Conservation (phyloP, 2,329 filamentous ascomycete species). For the Talaromyces sp. region DNA sequence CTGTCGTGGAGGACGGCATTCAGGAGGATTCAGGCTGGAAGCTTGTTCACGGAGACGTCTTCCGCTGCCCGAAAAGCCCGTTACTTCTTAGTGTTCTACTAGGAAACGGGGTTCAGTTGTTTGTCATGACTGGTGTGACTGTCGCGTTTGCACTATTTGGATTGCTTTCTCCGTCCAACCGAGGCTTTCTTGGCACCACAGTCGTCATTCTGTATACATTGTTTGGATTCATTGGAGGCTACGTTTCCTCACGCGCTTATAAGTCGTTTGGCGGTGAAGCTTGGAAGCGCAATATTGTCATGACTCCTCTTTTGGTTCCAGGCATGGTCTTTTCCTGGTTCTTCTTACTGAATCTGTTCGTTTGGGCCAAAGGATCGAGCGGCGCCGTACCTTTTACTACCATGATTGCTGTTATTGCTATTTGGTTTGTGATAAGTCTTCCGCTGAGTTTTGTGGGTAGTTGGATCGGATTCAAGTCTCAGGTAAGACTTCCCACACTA, state of each 20-base stretch:
- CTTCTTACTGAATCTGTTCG: conserved; percentile 92
- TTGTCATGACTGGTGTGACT: conserved; percentile 94
- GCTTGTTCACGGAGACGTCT: conserved; percentile 94
- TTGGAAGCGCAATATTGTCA: conserved; percentile 89
- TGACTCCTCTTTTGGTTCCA: conserved; percentile 83
- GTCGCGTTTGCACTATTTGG: conserved; percentile 89
- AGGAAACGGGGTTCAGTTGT: conserved; percentile 91
- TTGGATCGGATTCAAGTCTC: conserved; percentile 84
- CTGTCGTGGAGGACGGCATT: conserved; percentile 80
- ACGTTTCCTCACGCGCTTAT: conserved; percentile 85
- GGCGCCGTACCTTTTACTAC: conserved; percentile 95
- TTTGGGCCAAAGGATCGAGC: conserved; percentile 89
- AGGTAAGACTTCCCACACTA: conserved; percentile 31
- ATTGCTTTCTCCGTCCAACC: conserved; percentile 92
- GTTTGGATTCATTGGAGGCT: conserved; percentile 88
- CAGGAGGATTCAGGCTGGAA: conserved; percentile 99
- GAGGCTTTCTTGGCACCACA: conserved; percentile 87
- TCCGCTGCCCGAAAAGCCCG: conserved; percentile 79
- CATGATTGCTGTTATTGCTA: conserved; percentile 87
- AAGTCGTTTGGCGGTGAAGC: conserved; percentile 87
- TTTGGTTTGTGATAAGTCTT: conserved; percentile 97
- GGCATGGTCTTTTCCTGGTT: conserved; percentile 81
- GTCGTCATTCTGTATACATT: conserved; percentile 92
- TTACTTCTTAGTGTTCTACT: conserved; percentile 82
- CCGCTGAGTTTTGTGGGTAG: conserved; percentile 86